Conservation (phyloP, 2,329 filamentous ascomycete species). For the Hypoxylon sp. region DNA sequence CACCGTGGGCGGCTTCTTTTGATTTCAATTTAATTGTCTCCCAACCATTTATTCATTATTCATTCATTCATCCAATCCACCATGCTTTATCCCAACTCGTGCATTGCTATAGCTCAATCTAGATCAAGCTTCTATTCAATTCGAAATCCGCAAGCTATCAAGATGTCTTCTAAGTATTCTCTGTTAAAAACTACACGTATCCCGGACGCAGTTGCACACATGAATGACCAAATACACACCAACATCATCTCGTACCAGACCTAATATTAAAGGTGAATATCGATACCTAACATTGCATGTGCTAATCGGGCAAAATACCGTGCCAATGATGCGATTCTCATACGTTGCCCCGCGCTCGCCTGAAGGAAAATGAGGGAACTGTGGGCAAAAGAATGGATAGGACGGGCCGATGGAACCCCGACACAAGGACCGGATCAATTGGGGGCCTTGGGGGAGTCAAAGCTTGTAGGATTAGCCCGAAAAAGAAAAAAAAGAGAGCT, state of each 20-base stretch:
- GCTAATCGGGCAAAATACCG: slow-evolving; percentile 41
- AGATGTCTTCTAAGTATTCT: background rate
- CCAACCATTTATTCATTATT: no score
- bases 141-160: background rate
- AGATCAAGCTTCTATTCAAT: background rate
- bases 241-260: background rate
- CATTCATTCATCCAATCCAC: slow-evolving; percentile 9
- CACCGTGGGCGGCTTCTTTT: slow-evolving; percentile 2
- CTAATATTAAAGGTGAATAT: background rate
- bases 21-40: slow-evolving; percentile 6
- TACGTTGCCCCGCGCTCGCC: slow-evolving; percentile 48
- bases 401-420: slow-evolving; percentile 35
- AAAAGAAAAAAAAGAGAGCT: slow-evolving; percentile 31
- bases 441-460: slow-evolving; percentile 18
- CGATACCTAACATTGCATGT: slow-evolving; percentile 22
- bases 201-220: background rate
- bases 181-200: background rate
- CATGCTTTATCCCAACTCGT: slow-evolving; percentile 1
- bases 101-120: background rate
- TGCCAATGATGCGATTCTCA: slow-evolving; percentile 18
- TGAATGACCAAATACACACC: slow-evolving; percentile 6
- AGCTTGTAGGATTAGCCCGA: slow-evolving; percentile 44
- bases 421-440: slow-evolving; percentile 46
- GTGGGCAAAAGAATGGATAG: slow-evolving; percentile 29
- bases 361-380: background rate